phyloP scores from a whole-genome alignment of 2,329 filamentous ascomycete genomes.

The Ascochyta viciae-villosae region DNA sequence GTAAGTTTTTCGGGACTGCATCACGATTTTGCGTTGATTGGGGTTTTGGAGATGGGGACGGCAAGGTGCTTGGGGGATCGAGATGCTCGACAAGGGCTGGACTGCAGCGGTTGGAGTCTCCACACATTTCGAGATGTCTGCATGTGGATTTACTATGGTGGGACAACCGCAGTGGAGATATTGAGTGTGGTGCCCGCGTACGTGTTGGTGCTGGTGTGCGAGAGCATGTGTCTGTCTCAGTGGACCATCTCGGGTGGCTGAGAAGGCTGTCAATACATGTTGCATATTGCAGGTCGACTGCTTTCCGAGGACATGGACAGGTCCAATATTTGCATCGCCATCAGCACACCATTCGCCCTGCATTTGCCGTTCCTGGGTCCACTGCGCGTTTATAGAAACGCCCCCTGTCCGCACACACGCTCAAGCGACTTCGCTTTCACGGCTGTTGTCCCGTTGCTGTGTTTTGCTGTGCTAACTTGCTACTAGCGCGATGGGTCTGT shows the following conservation, averaged over 20 bases:
- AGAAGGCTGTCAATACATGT: neutral
- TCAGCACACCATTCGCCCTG: neutral
- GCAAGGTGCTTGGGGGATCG: neutral
- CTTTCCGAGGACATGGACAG: neutral
- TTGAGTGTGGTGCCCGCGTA: neutral
- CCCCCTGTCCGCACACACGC: conserved; percentile 10
- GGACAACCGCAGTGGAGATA: conserved; percentile 6
- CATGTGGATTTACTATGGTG: neutral
- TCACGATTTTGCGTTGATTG: too few species aligned
- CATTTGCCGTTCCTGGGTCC: conserved; percentile 14
- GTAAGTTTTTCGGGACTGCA: too few species aligned
- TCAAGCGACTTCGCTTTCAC: conserved; percentile 6
- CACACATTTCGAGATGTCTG: neutral
- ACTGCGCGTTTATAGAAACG: conserved; percentile 11
- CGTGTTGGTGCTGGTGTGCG: neutral
- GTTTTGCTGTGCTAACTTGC: conserved; percentile 1
- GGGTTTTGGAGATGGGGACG: too few species aligned
- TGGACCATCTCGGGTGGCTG: neutral
- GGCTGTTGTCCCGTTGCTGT: conserved; percentile 1
- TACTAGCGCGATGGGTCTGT: conserved; percentile 16
- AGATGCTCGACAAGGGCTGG: conserved; percentile 2
- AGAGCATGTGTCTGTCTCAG: neutral
- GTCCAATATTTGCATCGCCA: neutral
- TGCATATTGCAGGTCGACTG: neutral
- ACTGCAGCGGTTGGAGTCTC: neutral